Evolutionary conservation across 495 filamentous ascomycete species (phyloP), one percentile per base, ranked within the genome.

Genomic region (Cairneyella variabilis): DNA sequence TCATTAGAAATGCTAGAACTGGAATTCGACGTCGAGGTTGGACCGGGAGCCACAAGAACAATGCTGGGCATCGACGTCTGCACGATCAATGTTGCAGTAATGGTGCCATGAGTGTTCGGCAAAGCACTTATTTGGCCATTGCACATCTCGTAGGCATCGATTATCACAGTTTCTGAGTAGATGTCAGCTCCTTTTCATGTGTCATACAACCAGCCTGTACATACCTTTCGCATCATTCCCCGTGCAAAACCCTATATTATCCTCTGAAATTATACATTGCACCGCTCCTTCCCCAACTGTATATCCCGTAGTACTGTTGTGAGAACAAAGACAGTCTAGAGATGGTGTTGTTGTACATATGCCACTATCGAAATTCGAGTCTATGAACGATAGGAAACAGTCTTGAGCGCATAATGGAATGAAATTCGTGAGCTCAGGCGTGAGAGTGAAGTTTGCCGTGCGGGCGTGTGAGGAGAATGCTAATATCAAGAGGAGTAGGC

Each of bases 241-340:
- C 38, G 57, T 50, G 56, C 77, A 81, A 7, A 52, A 53, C 9
- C 75, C 76, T 37, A 69, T 53, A 41, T 60, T 60, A 32, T 42
- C 59, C 59, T 76, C 71, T 18, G 76, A 75, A 41, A 76, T 64
- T 11, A 83, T 74, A 62, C 87, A 91, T 53, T 78, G 76, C 50
- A 87, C 62, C 8, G 78, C 83, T 6, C 75, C 84, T 65, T 89
- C 86, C 10, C 85, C 86, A 42, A 91, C 49, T 0, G 86, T 88
- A 51, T 83, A 83, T 26, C 83, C 84, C 51, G 75, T 77, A 10
- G 59, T 64, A n/a, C 79, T 84, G 40, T 71, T 71, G 34, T 75
- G 73, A 30, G 69, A 67, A 61, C 87, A 91, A 8, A 90, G 69
- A 60, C 85, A 90, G 55, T 70, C 66, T 54, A 87, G 63, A 36